Percentiles rank a stretch among this genome's conserved stretches.
phyloP scores from a whole-genome alignment of 2,329 filamentous ascomycete species.

The Aspergillus calidoustus region DNA sequence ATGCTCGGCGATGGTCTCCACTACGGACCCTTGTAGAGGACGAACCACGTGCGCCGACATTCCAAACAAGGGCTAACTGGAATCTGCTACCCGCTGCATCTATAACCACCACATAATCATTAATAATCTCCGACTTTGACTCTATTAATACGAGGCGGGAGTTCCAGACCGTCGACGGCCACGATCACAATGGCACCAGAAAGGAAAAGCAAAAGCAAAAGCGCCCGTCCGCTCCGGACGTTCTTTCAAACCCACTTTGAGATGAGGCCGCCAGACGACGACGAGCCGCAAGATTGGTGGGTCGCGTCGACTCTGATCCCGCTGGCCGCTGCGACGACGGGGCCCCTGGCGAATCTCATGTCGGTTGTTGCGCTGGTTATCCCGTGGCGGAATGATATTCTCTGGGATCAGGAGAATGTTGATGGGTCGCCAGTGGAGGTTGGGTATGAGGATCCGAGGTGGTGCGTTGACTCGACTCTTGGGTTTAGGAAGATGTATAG shows the following conservation, averaged over 20 bases:
- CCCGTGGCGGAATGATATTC: constrained; percentile 68
- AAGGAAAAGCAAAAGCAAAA: neutral
- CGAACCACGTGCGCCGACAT: neutral
- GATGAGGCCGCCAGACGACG: constrained; percentile 47
- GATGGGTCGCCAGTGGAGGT: constrained; percentile 57
- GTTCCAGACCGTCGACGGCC: neutral
- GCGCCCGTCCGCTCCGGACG: too few species aligned
- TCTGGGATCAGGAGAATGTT: constrained; percentile 49
- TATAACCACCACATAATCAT: neutral
- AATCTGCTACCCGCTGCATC: neutral
- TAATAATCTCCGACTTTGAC: neutral
- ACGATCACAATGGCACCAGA: too few species aligned
- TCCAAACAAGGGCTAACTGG: too few species aligned
- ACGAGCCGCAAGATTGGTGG: constrained; percentile 54
- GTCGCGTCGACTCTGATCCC: constrained; percentile 63
- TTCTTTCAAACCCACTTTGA: constrained; percentile 28
- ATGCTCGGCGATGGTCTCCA: neutral
- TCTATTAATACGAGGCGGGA: neutral
- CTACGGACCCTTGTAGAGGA: neutral
- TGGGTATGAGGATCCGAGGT: constrained; percentile 69
- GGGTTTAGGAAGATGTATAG: neutral
- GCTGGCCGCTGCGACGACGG: constrained; percentile 80
- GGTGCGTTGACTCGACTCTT: constrained; percentile 53
- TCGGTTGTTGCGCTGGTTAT: constrained; percentile 85
- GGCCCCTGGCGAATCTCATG: constrained; percentile 84